Conservation (phyloP, 805 yeast genomes). For the Soucietia sequanensis region DNA sequence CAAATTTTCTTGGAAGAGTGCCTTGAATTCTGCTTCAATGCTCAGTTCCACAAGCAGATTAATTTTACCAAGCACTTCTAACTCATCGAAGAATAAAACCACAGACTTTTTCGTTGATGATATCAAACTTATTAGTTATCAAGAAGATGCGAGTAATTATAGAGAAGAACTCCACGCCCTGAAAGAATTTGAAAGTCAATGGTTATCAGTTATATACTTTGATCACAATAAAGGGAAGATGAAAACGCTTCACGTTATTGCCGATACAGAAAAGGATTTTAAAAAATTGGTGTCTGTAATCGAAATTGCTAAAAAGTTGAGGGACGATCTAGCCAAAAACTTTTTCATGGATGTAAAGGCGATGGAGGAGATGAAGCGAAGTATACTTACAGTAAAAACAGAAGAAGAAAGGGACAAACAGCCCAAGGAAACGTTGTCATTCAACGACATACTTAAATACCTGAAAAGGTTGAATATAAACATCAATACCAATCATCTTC, state of each 20-base stretch:
- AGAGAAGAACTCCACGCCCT: slow-evolving; percentile 81
- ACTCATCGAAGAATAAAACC: slow-evolving; percentile 27
- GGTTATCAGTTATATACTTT: slow-evolving; percentile 81
- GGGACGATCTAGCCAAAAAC: slow-evolving; percentile 60
- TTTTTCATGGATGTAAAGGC: slow-evolving; percentile 45
- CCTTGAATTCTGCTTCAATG: slow-evolving; percentile 25
- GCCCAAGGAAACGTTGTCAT: slow-evolving; percentile 41
- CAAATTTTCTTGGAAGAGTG: slow-evolving; percentile 48
- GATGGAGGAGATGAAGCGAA: slow-evolving; percentile 25
- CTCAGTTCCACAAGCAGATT: slow-evolving; percentile 11
- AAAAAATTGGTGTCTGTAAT: slow-evolving; percentile 55
- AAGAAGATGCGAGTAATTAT: slow-evolving; percentile 76
- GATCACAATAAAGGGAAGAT: slow-evolving; percentile 58
- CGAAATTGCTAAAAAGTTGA: slow-evolving; percentile 58
- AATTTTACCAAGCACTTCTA: slow-evolving; percentile 11
- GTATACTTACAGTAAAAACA: slow-evolving; percentile 21
- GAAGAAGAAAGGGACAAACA: slow-evolving; percentile 12
- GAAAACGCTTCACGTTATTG: slow-evolving; percentile 78
- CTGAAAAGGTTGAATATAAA: slow-evolving; percentile 71
- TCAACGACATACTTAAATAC: slow-evolving; percentile 66
- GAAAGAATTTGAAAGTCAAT: slow-evolving; percentile 57
- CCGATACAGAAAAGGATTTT: slow-evolving; percentile 60
- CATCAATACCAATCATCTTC: slow-evolving; percentile 54
- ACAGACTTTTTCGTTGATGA: slow-evolving; percentile 52
- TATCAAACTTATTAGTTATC: slow-evolving; percentile 59